Evolutionary conservation across 2,329 filamentous ascomycete genomes (phyloP), one percentile per base, ranked within the genome.

Genomic region (Beauveria sp.): DNA sequence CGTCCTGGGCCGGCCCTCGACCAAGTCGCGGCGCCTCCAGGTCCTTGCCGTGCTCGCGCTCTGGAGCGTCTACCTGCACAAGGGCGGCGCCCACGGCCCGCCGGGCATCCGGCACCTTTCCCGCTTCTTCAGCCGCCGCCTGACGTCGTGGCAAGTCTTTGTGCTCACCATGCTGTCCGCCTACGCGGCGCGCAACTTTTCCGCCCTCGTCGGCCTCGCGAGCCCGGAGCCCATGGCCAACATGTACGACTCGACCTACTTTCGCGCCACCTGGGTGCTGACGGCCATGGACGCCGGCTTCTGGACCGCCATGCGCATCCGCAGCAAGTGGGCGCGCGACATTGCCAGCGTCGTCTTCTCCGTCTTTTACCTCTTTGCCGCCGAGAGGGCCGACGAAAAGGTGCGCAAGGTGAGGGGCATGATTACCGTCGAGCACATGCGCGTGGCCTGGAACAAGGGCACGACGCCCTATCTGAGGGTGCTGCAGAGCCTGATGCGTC

Each of bases 231-330:
- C 95, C 22, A 82, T 99, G 70, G 89, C 93, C 34, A 96, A 96
- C 70, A 88, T 98, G 72, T 99, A 99, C 77, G 91, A 90, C 60
- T 82, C 91, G 57, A 87, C 90, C 30, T 99, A 96, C 77, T 99
- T 96, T 73, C 88, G 95, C 54, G 95, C 95, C 60, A 99, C 95
- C 71, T 99, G 95, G 95, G 85, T 98, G 18, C 87, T 95, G 58
- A 99, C 95, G 0, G 95, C 92, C 0, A 77, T 99, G 63, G 95
- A 99, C 69, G 95, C 95, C 6, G 95, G 95, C 1, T 99, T 97
- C 74, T 99, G 95, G 95, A 96, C 92, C 0, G 95, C 95, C 40
- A 99, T 99, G 95, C 88, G 86, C 69, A 93, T 99, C 65, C 85
- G 84, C 53, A 72, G 72, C 58, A 92, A 89, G 68, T 93, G 90